Evolutionary conservation across 371 early-diverging fungal species (phyloP).

Genomic region (Apophysomyces sp.): DNA sequence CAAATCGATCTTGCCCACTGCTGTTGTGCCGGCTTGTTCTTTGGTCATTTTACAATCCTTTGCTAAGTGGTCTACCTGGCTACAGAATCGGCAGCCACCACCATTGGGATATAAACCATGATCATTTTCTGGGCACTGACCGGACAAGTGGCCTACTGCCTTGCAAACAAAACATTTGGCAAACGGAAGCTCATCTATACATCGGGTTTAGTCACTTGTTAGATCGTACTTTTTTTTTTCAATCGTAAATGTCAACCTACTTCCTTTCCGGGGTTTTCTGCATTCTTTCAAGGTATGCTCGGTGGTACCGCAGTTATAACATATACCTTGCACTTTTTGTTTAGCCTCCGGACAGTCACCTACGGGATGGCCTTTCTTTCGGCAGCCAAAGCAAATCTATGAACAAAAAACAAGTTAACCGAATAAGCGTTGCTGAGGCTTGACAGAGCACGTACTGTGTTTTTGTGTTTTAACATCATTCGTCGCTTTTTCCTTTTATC

Average conservation of each 20-base stretch:
- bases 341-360: constrained; percentile 72
- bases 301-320: constrained; percentile 85
- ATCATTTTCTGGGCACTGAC: constrained; percentile 83
- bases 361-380: constrained; percentile 82
- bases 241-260: constrained; percentile 29
- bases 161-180: constrained; percentile 90
- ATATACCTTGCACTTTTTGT: constrained; percentile 59
- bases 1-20: constrained; percentile 68
- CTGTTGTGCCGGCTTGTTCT: constrained; percentile 61
- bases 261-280: constrained; percentile 57
- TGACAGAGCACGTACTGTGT: constrained; percentile 29
- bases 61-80: constrained; percentile 81
- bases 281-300: constrained; percentile 84
- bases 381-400: constrained; percentile 83
- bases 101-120: constrained; percentile 91
- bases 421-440: not conserved
- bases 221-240: not conserved
- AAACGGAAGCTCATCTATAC: constrained; percentile 52
- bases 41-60: constrained; percentile 77
- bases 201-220: not conserved
- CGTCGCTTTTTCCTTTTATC: constrained; percentile 3
- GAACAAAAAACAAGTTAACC: not conserved
- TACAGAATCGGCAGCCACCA: constrained; percentile 87
- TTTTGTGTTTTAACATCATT: constrained; percentile 22
- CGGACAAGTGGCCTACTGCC: constrained; percentile 79